Conservation (phyloP, 805 yeast genomes). For the Kurtzmaniella fragi region DNA sequence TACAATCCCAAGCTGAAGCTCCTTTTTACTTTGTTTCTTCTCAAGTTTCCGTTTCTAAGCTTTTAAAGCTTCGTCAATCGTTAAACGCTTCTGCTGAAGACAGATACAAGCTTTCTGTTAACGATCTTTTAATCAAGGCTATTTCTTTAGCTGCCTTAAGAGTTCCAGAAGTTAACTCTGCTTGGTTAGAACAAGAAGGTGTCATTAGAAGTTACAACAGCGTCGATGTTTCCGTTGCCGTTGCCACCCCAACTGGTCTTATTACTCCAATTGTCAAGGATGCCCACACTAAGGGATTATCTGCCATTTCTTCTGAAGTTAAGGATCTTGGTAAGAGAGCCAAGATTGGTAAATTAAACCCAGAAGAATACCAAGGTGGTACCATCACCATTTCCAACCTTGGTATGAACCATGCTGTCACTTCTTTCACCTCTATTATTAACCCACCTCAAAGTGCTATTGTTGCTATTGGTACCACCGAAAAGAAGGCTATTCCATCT, state of each 20-base stretch:
- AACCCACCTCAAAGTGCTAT: slow-evolving; percentile 97
- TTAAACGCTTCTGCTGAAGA: slow-evolving; percentile 83
- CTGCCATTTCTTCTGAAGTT: slow-evolving; percentile 72
- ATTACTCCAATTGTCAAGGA: slow-evolving; percentile 92
- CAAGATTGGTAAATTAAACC: slow-evolving; percentile 83
- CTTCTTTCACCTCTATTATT: slow-evolving; percentile 89
- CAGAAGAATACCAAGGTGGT: slow-evolving; percentile 99
- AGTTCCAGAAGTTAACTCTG: slow-evolving; percentile 91
- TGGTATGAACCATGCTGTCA: slow-evolving; percentile 97
- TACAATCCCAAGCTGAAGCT: slow-evolving; percentile 76
- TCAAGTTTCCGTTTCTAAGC: slow-evolving; percentile 78
- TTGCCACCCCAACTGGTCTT: slow-evolving; percentile 95
- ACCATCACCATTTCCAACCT: slow-evolving; percentile 97
- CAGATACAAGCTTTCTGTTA: slow-evolving; percentile 85
- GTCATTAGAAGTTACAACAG: slow-evolving; percentile 86
- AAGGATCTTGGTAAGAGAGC: slow-evolving; percentile 97
- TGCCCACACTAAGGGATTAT: slow-evolving; percentile 85
- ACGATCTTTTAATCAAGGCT: slow-evolving; percentile 92
- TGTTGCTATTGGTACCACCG: slow-evolving; percentile 89
- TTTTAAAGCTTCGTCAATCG: slow-evolving; percentile 86
- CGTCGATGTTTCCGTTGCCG: slow-evolving; percentile 98
- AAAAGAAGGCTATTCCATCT: slow-evolving; percentile 90
- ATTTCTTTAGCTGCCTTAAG: slow-evolving; percentile 83
- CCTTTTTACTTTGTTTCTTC: slow-evolving; percentile 94
- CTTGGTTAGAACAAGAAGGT: slow-evolving; percentile 86